phyloP scores from a whole-genome alignment of 2,329 filamentous ascomycete genomes.

The Beauveria bassiana region DNA sequence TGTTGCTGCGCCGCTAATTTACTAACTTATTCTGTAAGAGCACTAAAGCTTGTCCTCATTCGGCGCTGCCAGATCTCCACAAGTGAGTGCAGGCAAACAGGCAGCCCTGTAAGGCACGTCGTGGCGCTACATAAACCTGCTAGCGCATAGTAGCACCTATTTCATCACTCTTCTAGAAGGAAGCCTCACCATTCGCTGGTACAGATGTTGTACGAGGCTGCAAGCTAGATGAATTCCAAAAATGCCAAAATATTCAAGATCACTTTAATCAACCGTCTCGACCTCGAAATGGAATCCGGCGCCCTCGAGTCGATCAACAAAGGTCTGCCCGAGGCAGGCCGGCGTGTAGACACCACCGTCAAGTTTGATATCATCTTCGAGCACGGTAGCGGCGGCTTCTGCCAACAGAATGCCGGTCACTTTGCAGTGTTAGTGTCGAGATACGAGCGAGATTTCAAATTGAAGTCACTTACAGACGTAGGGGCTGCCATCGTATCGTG shows the following conservation, averaged over 20 bases:
- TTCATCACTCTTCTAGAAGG: not conserved
- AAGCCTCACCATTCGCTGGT: not conserved
- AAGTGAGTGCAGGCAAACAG: not conserved
- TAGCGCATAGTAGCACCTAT: not conserved
- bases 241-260: not conserved
- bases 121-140: not conserved
- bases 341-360: slow-evolving; percentile 65
- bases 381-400: slow-evolving; percentile 56
- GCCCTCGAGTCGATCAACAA: slow-evolving; percentile 53
- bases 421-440: slow-evolving; percentile 21
- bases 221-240: not conserved
- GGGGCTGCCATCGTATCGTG: slow-evolving; percentile 50
- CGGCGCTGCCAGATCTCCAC: not conserved
- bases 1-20: not conserved
- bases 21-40: not conserved
- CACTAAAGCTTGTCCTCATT: not conserved
- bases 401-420: slow-evolving; percentile 59
- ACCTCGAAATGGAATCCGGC: slow-evolving; percentile 57
- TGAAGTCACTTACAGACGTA: slow-evolving; percentile 50
- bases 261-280: slow-evolving; percentile 22
- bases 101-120: not conserved
- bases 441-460: not conserved
- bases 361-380: slow-evolving; percentile 54
- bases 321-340: slow-evolving; percentile 60
- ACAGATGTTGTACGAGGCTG: not conserved